phyloP scores from a whole-genome alignment of 495 filamentous ascomycete genomes.

The Penicillium turbatum region DNA sequence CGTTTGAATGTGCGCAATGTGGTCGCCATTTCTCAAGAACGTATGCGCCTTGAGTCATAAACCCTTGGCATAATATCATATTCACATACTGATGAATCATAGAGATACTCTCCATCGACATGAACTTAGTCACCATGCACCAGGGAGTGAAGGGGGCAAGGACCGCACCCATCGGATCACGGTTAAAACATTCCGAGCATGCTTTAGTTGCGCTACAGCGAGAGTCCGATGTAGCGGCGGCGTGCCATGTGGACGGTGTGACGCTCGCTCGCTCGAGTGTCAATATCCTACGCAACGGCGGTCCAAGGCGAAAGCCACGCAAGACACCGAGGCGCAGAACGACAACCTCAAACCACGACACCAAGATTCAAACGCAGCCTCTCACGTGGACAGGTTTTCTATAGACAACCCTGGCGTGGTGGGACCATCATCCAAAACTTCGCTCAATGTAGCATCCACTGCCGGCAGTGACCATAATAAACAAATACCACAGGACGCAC shows the following conservation, averaged over 20 bases:
- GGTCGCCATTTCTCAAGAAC: conserved; percentile 62
- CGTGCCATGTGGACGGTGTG: conserved; percentile 50
- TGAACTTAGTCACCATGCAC: conserved; percentile 48
- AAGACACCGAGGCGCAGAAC: conserved; percentile 14
- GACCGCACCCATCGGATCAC: conserved; percentile 40
- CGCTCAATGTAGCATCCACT: neutral
- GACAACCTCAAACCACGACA: conserved; percentile 1
- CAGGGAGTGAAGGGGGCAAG: conserved; percentile 35
- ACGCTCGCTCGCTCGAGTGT: conserved; percentile 48
- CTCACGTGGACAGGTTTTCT: conserved; percentile 23
- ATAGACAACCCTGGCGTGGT: conserved; percentile 6
- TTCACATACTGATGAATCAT: neutral
- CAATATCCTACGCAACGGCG: conserved; percentile 46
- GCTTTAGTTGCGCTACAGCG: conserved; percentile 51
- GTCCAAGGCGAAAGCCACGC: conserved; percentile 32
- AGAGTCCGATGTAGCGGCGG: conserved; percentile 55
- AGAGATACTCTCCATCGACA: conserved; percentile 57
- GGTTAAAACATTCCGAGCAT: conserved; percentile 51
- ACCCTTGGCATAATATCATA: neutral
- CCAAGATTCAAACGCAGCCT: neutral
- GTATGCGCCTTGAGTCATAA: conserved; percentile 27
- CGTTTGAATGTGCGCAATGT: conserved; percentile 63
- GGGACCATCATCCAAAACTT: conserved; percentile 9
- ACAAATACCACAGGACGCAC: conserved; percentile 5
- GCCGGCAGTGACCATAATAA: neutral